Conservation (phyloP, 2,329 filamentous ascomycete species). For the Trichoderma cornu-damae region DNA sequence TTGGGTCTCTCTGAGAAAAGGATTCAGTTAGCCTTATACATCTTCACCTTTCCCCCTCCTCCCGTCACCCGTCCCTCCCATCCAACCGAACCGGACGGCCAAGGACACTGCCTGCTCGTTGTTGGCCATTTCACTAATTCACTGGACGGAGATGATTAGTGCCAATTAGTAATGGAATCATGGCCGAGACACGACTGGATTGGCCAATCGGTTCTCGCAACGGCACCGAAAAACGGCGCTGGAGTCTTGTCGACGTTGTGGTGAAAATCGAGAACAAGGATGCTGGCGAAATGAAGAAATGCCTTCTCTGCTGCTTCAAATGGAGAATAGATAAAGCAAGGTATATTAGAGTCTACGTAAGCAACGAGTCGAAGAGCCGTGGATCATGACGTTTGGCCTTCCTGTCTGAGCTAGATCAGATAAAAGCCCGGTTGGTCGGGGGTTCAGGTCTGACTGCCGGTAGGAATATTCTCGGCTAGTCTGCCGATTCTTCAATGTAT, state of each 20-base stretch:
- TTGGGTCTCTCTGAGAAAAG: background rate
- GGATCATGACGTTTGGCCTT: conserved; percentile 10
- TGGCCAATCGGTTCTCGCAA: background rate
- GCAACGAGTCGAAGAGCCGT: background rate
- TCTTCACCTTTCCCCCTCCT: background rate
- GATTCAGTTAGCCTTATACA: background rate
- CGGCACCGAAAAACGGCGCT: conserved; percentile 4
- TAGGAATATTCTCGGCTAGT: background rate
- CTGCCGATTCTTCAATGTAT: background rate
- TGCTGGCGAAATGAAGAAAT: background rate
- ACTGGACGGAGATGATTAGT: background rate
- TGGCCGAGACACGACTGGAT: background rate
- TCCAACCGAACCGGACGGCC: background rate
- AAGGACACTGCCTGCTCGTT: background rate
- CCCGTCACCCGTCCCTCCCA: background rate
- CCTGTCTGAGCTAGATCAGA: conserved; percentile 10
- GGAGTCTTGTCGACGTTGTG: background rate
- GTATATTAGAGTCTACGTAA: background rate
- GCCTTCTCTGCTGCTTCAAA: background rate
- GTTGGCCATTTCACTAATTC: background rate
- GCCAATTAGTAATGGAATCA: background rate
- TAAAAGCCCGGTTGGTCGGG: background rate
- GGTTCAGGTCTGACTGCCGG: background rate
- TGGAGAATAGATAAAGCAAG: background rate
- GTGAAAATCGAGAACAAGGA: background rate